phyloP scores from a whole-genome alignment of 2,329 filamentous ascomycete genomes.

The Colletotrichum neosansevieriae region DNA sequence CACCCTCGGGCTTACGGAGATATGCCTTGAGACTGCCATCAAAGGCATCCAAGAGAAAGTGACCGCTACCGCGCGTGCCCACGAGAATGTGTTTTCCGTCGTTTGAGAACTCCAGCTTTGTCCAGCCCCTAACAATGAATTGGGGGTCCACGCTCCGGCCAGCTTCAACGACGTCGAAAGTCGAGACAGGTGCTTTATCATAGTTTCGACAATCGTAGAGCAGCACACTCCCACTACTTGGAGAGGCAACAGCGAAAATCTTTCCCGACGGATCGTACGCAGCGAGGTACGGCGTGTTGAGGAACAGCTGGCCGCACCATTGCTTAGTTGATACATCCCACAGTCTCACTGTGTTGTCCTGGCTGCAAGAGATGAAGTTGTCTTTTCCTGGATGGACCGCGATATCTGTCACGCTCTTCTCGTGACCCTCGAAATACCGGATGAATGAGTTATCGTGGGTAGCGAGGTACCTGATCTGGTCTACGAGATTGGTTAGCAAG shows the following conservation, averaged over 20 bases:
- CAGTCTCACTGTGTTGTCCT: slow-evolving; percentile 90
- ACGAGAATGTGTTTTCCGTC: slow-evolving; percentile 90
- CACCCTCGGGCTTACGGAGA: slow-evolving; percentile 69
- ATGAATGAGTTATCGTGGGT: slow-evolving; percentile 98
- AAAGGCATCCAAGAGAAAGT: slow-evolving; percentile 95
- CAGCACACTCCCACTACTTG: slow-evolving; percentile 81
- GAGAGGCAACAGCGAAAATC: slow-evolving; percentile 90
- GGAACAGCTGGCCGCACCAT: slow-evolving; percentile 82
- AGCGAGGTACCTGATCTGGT: slow-evolving; percentile 79
- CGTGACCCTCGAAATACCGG: slow-evolving; percentile 94
- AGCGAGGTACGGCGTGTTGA: slow-evolving; percentile 84
- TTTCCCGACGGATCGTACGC: slow-evolving; percentile 93
- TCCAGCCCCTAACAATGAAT: slow-evolving; percentile 80
- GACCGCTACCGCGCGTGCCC: slow-evolving; percentile 84
- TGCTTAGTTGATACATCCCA: slow-evolving; percentile 90
- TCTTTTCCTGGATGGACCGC: slow-evolving; percentile 88
- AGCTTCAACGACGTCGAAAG: slow-evolving; percentile 80
- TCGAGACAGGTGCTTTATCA: slow-evolving; percentile 89
- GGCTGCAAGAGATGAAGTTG: slow-evolving; percentile 90
- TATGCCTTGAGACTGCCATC: slow-evolving; percentile 83
- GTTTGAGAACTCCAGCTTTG: slow-evolving; percentile 93
- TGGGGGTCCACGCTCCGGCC: slow-evolving; percentile 63
- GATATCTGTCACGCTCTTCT: slow-evolving; percentile 84
- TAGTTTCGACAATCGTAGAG: slow-evolving; percentile 96
- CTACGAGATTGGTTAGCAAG: slow-evolving; percentile 20